phyloP scores from a whole-genome alignment of 2,329 filamentous ascomycete species.

The Colletotrichum plurivorum region DNA sequence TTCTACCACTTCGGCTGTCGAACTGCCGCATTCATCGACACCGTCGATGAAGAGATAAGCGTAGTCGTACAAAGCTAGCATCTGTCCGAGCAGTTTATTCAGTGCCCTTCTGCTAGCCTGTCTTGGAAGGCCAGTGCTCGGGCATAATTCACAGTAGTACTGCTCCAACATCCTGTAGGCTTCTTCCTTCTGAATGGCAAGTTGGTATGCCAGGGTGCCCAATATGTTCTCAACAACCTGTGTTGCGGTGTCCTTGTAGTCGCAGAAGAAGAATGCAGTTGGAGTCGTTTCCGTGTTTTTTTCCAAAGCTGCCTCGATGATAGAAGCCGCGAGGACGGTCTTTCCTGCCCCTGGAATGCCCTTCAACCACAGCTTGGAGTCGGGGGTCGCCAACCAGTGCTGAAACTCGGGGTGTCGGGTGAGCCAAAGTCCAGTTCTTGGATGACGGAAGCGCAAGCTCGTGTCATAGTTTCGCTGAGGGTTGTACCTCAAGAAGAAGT shows the following conservation, averaged over 20 bases:
- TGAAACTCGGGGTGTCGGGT: not conserved
- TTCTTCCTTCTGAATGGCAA: conserved; percentile 17
- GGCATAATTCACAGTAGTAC: not conserved
- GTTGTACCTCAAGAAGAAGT: conserved; percentile 11
- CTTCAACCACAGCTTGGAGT: conserved; percentile 8
- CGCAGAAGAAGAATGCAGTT: conserved; percentile 23
- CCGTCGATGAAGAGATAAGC: not conserved
- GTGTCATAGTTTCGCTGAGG: conserved; percentile 22
- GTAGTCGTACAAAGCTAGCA: not conserved
- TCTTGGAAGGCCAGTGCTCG: not conserved
- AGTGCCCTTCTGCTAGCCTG: accelerated
- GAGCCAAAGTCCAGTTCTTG: conserved; percentile 7
- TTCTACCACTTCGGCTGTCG: not conserved
- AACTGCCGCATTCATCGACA: not conserved
- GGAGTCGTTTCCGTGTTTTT: not conserved
- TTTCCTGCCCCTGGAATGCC: conserved; percentile 18
- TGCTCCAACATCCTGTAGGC: not conserved
- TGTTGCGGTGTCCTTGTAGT: not conserved
- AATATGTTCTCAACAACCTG: not conserved
- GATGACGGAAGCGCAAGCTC: not conserved
- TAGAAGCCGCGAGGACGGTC: conserved; percentile 10
- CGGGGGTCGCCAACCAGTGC: not conserved
- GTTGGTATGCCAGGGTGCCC: not conserved
- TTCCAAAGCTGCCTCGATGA: not conserved
- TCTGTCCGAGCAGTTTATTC: not conserved